Percentiles rank a stretch among this genome's conserved stretches.
Conservation (phyloP, 2,329 filamentous ascomycete species). For the Claviceps pazoutovae region DNA sequence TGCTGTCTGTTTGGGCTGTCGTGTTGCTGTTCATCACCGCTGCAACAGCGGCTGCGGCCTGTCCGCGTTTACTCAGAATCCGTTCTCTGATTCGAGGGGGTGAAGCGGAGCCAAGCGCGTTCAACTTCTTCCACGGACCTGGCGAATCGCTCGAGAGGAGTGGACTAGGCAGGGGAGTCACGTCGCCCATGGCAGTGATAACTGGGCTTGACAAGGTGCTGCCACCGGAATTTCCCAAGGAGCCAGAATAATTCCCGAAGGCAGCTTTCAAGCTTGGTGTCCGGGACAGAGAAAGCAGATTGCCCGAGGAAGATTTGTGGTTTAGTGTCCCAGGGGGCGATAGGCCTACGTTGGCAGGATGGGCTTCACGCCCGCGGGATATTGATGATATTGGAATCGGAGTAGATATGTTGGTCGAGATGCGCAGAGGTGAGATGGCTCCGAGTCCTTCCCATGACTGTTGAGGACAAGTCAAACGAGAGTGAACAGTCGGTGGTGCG, state of each 20-base stretch:
- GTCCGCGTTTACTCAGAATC: slow-evolving; percentile 12
- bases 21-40: slow-evolving; percentile 38
- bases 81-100: slow-evolving; percentile 15
- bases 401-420: slow-evolving; percentile 23
- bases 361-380: slow-evolving; percentile 17
- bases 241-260: slow-evolving; percentile 33
- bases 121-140: slow-evolving; percentile 48
- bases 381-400: slow-evolving; percentile 7
- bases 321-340: slow-evolving; percentile 18
- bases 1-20: slow-evolving; percentile 29
- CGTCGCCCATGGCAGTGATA: slow-evolving; percentile 60
- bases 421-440: slow-evolving; percentile 18
- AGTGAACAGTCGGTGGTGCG: slow-evolving; percentile 21
- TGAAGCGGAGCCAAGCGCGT: slow-evolving; percentile 29
- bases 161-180: slow-evolving; percentile 69
- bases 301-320: slow-evolving; percentile 17
- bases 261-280: slow-evolving; percentile 49
- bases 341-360: slow-evolving; percentile 21
- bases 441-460: slow-evolving; percentile 3
- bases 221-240: slow-evolving; percentile 45
- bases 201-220: slow-evolving; percentile 55
- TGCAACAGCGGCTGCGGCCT: slow-evolving; percentile 25
- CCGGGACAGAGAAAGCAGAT: slow-evolving; percentile 37
- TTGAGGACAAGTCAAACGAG: slow-evolving; percentile 8
- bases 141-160: slow-evolving; percentile 51